Base-by-base conservation (phyloP, 495 filamentous ascomycete species). In the Penicillium waksmanii region DNA sequence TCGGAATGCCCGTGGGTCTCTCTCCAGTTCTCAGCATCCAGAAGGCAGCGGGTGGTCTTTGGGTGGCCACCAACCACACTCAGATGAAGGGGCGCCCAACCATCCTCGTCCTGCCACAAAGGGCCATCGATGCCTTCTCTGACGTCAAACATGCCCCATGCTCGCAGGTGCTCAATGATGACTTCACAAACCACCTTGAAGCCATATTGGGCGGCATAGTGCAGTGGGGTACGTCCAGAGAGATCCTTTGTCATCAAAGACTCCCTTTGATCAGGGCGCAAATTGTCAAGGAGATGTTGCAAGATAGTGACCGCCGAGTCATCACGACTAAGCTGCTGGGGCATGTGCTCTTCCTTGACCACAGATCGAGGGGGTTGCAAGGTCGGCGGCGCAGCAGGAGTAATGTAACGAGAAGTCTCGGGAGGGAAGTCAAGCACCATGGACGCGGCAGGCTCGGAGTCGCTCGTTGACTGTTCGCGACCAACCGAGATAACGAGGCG, bases 151-250 rank as follows among this genome's bases (percentile, higher is more conserved):
- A 93, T 87, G 17, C 83, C 85, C 94, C 94, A 98, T 19, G 85
- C 84, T 65, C 91, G 89, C 84, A 98, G 91, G 62, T 89, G 87
- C 49, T 87, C 86, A 70, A 97, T 91, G 55, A 98, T 79, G n/a
- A 92, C 76, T 69, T 95, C 82, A 67, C 92, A 96, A 9, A 97
- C 87, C 48, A 88, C 84, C 23, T 91, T 89, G 65, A 97, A 91
- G 3, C 95, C 95, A 70, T 95, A 96, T 74, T 97, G 92, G 0
- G 95, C 95, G 4, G 92, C 94, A 72, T 98, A 98, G 69, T 98
- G 95, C 27, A 98, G 79, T 25, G 95, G 92, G 35, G 92, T 85
- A 10, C 95, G 91, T 5, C 92, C 93, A 51, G 93, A 90, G 2
- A 84, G 69, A 76, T 98, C 95, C 56, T 80, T 86, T 19, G 82